Evolutionary conservation across 805 yeast genomes (phyloP), one percentile per base, ranked within the genome.

Genomic region (Candida jianshihensis): DNA sequence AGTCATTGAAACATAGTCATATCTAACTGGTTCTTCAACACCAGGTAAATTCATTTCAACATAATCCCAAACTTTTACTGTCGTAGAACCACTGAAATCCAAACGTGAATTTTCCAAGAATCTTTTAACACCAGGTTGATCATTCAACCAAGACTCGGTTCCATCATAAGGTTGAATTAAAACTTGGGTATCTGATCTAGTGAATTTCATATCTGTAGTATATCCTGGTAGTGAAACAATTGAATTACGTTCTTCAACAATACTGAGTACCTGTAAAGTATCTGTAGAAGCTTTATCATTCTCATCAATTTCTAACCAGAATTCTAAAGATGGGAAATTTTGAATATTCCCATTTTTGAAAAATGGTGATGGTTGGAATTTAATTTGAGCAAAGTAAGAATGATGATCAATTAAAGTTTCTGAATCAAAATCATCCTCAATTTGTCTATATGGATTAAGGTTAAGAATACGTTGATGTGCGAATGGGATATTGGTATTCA

Each of bases 321-420:
- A 57, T 46, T 76, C 82, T 6, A 77, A 54, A 1, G 80, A 76
- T 3, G 82, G 80, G 31, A 61, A 63, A 28, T 59, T 48, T 34
- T 56, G 48, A 36, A 56, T 52, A 17, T 49, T 37, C 4, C 38
- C 45, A 7, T 49, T 46, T 6, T 45, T 44, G 41, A 48, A 41
- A 47, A 59, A 56, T 26, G 75, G 66, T 6, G 68, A 58, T 1
- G 78, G 78, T 8, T 64, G 47, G 35, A 72, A 66, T 44, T 63
- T 65, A 39, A 73, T 40, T 46, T 73, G 77, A 12, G 68, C 58
- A 26, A 56, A 49, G 43, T 68, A 65, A 4, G 49, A 33, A 31
- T 56, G 60, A 28, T 56, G 49, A 30, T 53, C 61, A 14, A 41
- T 38, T 3, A 47, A 15, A 7, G 24, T 19, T 7, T 29, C 39